Conservation (phyloP, 2,329 filamentous ascomycete species). For the Aspergillus transmontanensis region DNA sequence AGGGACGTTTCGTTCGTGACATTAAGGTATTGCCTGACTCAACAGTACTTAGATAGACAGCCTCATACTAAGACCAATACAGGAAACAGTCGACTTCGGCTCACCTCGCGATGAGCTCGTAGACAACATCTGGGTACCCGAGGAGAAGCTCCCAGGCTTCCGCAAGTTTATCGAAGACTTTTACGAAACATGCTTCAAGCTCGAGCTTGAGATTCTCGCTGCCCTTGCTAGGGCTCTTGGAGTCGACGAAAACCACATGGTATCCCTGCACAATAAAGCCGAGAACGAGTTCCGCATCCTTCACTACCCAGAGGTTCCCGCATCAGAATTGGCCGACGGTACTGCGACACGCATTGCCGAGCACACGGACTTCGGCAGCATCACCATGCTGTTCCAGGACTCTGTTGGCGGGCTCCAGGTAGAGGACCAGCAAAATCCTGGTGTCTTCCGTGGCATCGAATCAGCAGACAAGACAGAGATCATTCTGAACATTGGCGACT, state of each 20-base stretch:
- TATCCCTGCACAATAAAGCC: not conserved
- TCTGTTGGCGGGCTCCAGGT: slow-evolving; percentile 41
- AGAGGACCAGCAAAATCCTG: slow-evolving; percentile 30
- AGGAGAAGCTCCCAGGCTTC: not conserved
- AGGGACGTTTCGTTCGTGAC: not conserved
- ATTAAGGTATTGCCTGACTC: not conserved
- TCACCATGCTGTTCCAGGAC: slow-evolving; percentile 44
- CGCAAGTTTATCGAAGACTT: not conserved
- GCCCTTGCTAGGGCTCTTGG: not conserved
- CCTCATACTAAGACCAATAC: rapidly evolving
- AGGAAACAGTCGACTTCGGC: not conserved
- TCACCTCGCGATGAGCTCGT: not conserved
- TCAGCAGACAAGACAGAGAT: slow-evolving; percentile 25
- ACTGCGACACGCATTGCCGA: slow-evolving; percentile 15
- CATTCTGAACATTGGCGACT: slow-evolving; percentile 47
- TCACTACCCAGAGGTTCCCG: slow-evolving; percentile 15
- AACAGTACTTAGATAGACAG: not conserved
- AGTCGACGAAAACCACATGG: not conserved
- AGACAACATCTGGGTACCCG: not conserved
- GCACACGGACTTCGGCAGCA: slow-evolving; percentile 21
- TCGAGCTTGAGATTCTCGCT: not conserved
- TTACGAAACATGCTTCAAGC: not conserved
- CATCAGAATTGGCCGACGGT: slow-evolving; percentile 7
- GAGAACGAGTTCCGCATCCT: slow-evolving; percentile 17
- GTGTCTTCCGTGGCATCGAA: slow-evolving; percentile 19